Percentiles rank a stretch among this genome's conserved stretches.
These are phyloP conservation scores for Oryza meyeriana DNA, from an alignment of 176 grass and related monocot genomes.

Conservation along the genomic window DNA sequence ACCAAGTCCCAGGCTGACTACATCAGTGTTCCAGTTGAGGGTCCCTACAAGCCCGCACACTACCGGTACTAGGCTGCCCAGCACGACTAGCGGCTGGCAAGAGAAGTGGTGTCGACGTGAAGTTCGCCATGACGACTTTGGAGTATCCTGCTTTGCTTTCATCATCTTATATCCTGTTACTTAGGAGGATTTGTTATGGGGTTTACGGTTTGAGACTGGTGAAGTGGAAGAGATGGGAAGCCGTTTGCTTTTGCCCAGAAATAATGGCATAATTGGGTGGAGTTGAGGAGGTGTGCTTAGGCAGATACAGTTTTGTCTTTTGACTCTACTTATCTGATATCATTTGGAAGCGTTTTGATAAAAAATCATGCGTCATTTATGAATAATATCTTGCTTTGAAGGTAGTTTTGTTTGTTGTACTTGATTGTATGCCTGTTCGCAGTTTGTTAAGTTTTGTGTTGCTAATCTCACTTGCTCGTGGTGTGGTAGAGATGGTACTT, in stretches of 20 bases:
- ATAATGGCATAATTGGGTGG: slow-evolving; percentile 36
- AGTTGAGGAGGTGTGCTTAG: neutral
- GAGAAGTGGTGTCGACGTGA: neutral
- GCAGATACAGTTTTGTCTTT: slow-evolving; percentile 23
- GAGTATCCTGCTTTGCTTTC: slow-evolving; percentile 9
- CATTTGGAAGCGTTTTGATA: slow-evolving; percentile 22
- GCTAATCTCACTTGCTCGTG: neutral
- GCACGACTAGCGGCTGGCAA: slow-evolving; percentile 8
- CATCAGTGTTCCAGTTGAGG: slow-evolving; percentile 71
- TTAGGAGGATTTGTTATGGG: slow-evolving; percentile 20
- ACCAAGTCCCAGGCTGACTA: slow-evolving; percentile 69
- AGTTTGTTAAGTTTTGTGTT: neutral
- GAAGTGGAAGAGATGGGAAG: neutral
- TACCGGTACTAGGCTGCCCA: slow-evolving; percentile 74
- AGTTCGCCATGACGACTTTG: neutral
- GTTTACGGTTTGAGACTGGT: slow-evolving; percentile 22
- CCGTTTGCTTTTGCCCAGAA: slow-evolving; percentile 20
- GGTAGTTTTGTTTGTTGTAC: neutral
- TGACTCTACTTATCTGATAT: slow-evolving; percentile 35
- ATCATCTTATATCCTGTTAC: neutral
- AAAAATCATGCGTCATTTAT: neutral
- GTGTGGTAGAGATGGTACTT: too few relatives aligned
- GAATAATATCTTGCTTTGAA: neutral
- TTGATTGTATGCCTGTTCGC: neutral
- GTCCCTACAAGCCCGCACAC: slow-evolving; percentile 76